Evolutionary conservation across 1,139 yeast genomes (phyloP), one percentile per base, ranked within the genome.

Genomic region (Yamadazyma mexicana): DNA sequence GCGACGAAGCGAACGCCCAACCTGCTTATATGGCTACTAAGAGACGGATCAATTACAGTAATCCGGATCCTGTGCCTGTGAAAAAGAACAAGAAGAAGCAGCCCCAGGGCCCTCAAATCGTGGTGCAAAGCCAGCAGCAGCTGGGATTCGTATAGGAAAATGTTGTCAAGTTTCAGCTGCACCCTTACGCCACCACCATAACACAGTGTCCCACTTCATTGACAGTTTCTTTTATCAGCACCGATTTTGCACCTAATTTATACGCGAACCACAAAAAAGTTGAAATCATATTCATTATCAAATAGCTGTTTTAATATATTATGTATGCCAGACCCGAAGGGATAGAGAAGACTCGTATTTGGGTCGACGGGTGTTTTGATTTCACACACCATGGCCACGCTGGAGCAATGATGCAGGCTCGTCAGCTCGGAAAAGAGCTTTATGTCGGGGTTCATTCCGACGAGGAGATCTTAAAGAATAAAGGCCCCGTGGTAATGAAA

Each of bases 361-460:
- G 98, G 98, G 81, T 92, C 31, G 98, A 92, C 59, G 98, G 98
- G 0, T 92, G 98, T 57, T 92, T 92, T 64, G 98, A 92, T 60
- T 92, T 92, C 66, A 88, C 95, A 29, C 98, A 92, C 59, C 98
- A 92, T 55, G 98, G 92, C 28, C 98, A 92, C 54, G 95, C 97
- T 1, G 97, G 97, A 16, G 98, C 98, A 18, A 81, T 92, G 78
- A 67, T 87, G 42, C 98, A 92, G 59, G 97, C 98, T 1, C 77
- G 92, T 34, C 87, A 83, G 59, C 67, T 81, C 33, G 92, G 94
- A 31, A 69, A 73, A 40, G 86, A 84, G 59, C 73, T 87, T 38
- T 82, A 70, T 47, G 95, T 86, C 22, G 98, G 98, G 1, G 88
- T 92, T 16, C 98, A 92, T 59, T 81, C 87, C 2, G 98, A 92